These are phyloP conservation scores for Heterobasidion irregulare DNA, from an alignment of 1,284 basidiomycete genomes.

Conservation along the genomic window DNA sequence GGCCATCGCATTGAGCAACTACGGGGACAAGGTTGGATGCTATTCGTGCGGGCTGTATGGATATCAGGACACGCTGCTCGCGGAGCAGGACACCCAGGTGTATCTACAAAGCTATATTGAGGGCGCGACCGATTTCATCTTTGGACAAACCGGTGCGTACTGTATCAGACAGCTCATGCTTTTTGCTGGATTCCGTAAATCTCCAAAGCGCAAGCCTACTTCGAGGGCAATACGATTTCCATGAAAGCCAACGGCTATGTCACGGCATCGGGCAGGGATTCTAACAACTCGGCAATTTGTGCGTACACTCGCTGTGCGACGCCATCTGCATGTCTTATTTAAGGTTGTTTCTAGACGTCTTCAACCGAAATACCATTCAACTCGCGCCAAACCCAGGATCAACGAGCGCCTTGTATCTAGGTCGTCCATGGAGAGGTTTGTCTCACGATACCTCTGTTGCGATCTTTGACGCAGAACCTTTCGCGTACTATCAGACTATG, in stretches of 20 bases:
- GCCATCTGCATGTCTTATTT: too few species aligned
- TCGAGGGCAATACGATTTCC: slow-evolving; percentile 38
- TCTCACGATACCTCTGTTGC: neutral
- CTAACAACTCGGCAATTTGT: slow-evolving; percentile 41
- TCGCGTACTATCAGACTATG: slow-evolving; percentile 11
- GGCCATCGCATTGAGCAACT: slow-evolving; percentile 46
- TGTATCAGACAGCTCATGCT: neutral
- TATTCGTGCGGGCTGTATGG: slow-evolving; percentile 46
- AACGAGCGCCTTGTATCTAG: slow-evolving; percentile 25
- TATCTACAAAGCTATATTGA: slow-evolving; percentile 23
- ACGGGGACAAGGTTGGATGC: slow-evolving; percentile 38
- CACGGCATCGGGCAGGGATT: slow-evolving; percentile 42
- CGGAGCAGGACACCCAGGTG: slow-evolving; percentile 33
- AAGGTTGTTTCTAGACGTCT: slow-evolving; percentile 26
- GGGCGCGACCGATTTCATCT: slow-evolving; percentile 49
- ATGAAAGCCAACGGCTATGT: slow-evolving; percentile 32
- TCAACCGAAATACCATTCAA: slow-evolving; percentile 38
- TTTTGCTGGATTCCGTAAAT: neutral
- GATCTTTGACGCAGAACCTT: neutral
- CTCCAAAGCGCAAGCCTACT: slow-evolving; percentile 27
- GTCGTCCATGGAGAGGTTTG: slow-evolving; percentile 36
- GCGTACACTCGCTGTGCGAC: neutral
- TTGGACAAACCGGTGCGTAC: slow-evolving; percentile 4
- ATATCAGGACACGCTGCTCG: slow-evolving; percentile 35
- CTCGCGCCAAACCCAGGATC: slow-evolving; percentile 31